These are phyloP conservation scores for Mollisiaceae sp. DNA, from an alignment of 2,329 filamentous ascomycete species.

Conservation along the genomic window DNA sequence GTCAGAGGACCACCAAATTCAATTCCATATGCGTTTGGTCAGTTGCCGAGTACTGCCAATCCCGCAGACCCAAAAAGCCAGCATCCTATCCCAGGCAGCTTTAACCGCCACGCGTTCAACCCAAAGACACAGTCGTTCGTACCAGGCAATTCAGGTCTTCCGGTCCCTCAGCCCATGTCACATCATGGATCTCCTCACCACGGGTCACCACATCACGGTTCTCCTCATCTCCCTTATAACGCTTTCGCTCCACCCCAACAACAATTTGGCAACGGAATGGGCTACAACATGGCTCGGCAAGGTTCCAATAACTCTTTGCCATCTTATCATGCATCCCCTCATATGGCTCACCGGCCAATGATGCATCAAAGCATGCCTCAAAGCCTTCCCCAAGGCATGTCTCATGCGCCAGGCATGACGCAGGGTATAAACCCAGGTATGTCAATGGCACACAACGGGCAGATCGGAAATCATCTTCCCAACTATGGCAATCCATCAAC, in stretches of 20 bases:
- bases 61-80: constrained; percentile 76
- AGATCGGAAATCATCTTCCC: constrained; percentile 54
- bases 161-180: constrained; percentile 49
- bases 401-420: constrained; percentile 29
- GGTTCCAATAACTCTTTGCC: constrained; percentile 45
- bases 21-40: constrained; percentile 76
- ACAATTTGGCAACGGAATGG: constrained; percentile 41
- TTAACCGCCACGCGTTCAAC: constrained; percentile 85
- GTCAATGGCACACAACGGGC: constrained; percentile 38
- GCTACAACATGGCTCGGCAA: constrained; percentile 44
- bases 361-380: constrained; percentile 43
- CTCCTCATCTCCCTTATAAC: constrained; percentile 52
- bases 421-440: constrained; percentile 35
- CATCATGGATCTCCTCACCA: constrained; percentile 42
- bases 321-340: constrained; percentile 45
- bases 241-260: constrained; percentile 41
- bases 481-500: constrained; percentile 60
- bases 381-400: constrained; percentile 33
- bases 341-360: constrained; percentile 43
- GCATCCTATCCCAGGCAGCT: constrained; percentile 85
- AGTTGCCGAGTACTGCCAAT: constrained; percentile 72
- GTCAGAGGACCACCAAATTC: constrained; percentile 35
- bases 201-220: constrained; percentile 42
- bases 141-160: constrained; percentile 62
- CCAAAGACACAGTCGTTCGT: constrained; percentile 93